Evolutionary conservation across 371 early-diverging fungal species (phyloP).

Genomic region (Batrachochytrium dendrobatidis): DNA sequence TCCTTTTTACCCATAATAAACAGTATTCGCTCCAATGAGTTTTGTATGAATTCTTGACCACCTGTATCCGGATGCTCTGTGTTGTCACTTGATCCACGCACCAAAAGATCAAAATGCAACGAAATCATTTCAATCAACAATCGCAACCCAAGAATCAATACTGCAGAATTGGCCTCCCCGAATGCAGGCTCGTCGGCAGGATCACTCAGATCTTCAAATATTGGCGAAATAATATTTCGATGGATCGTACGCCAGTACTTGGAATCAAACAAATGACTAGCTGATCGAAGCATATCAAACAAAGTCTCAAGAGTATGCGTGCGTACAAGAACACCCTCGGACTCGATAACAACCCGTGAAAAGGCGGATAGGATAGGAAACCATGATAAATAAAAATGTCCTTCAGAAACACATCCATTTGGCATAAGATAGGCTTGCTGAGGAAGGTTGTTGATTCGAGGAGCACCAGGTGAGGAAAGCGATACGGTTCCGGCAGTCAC

Average conservation of each 20-base stretch:
- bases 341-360: constrained; percentile 40
- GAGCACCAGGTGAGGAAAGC: no score
- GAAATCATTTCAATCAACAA: constrained; percentile 34
- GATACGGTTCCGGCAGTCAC: no score
- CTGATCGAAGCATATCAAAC: constrained; percentile 36
- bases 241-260: constrained; percentile 38
- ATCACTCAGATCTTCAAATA: constrained; percentile 43
- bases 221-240: constrained; percentile 39
- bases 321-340: constrained; percentile 25
- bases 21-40: constrained; percentile 28
- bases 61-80: not conserved
- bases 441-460: constrained; percentile 12
- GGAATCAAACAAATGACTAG: constrained; percentile 33
- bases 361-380: constrained; percentile 50
- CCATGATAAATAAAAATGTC: constrained; percentile 50
- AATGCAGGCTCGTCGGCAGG: constrained; percentile 4
- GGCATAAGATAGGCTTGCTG: constrained; percentile 16
- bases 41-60: constrained; percentile 17
- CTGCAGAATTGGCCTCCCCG: constrained; percentile 25
- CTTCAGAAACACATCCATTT: constrained; percentile 31
- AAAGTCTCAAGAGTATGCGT: constrained; percentile 33
- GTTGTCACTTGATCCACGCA: no score
- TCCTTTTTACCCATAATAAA: constrained; percentile 24
- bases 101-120: constrained; percentile 23
- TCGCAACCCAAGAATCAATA: constrained; percentile 40